Percentiles rank a stretch among this genome's conserved stretches.
Evolutionary conservation across 129 eudicot species (phyloP).

Genomic region (Flaveria sonorensis): DNA sequence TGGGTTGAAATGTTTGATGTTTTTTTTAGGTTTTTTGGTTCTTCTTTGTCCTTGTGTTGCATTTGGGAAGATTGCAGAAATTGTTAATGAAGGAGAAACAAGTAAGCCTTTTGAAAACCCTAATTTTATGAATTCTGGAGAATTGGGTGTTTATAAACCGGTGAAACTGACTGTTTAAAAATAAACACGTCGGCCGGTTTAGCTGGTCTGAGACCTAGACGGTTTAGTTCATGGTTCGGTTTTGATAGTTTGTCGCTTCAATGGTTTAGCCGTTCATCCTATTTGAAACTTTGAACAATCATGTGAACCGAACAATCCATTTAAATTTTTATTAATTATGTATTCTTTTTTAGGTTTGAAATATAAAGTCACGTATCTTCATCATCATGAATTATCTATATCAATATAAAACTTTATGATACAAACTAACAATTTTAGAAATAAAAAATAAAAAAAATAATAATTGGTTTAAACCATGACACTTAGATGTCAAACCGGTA

Average conservation of each 20-base stretch:
- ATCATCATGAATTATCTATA: background rate
- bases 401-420: background rate
- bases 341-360: background rate
- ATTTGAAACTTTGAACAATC: too few species aligned
- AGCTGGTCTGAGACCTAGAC: background rate
- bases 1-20: background rate
- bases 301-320: background rate
- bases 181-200: too few species aligned
- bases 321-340: too few species aligned
- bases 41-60: slow-evolving; percentile 47
- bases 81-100: slow-evolving; percentile 44
- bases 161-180: background rate
- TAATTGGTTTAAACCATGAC: background rate
- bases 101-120: slow-evolving; percentile 22
- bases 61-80: slow-evolving; percentile 42
- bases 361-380: background rate
- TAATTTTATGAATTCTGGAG: too few species aligned
- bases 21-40: slow-evolving; percentile 31
- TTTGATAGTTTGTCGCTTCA: background rate
- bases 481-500: too few species aligned
- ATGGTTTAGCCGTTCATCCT: too few species aligned
- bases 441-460: too few species aligned
- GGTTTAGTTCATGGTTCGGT: background rate
- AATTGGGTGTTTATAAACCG: background rate
- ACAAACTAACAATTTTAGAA: too few species aligned